Percentiles rank a stretch among this genome's conserved stretches.
phyloP scores from a whole-genome alignment of 257 asterid species.

The Nicotiana tomentosiformis region DNA sequence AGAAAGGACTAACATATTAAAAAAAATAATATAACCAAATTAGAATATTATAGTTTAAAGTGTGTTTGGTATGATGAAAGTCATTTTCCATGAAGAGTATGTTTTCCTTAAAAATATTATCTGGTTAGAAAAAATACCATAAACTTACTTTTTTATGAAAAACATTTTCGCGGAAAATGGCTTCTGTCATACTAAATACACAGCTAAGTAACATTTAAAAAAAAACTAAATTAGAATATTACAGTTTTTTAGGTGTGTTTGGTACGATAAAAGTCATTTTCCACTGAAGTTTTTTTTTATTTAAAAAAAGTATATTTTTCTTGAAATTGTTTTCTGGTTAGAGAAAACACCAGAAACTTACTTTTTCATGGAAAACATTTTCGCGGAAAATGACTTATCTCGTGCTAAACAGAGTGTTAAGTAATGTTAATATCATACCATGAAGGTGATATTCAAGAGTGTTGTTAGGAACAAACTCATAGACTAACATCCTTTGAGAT shows the following conservation, averaged over 20 bases:
- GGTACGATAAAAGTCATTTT: background rate
- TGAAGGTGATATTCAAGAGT: constrained; percentile 7
- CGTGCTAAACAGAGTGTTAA: background rate
- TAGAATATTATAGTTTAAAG: background rate
- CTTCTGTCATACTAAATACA: background rate
- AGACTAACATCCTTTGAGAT: background rate
- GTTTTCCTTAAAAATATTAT: too few relatives aligned
- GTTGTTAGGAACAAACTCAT: background rate
- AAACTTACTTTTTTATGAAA: background rate
- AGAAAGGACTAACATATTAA: background rate
- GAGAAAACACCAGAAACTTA: too few relatives aligned
- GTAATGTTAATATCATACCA: background rate
- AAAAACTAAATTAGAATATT: background rate
- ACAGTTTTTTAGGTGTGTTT: background rate
- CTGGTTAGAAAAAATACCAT: too few relatives aligned
- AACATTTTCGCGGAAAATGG: background rate
- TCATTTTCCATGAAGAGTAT: too few relatives aligned
- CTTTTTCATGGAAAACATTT: background rate
- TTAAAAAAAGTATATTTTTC: too few relatives aligned
- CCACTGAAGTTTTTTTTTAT: too few relatives aligned
- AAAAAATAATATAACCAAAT: background rate
- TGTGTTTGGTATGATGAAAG: background rate
- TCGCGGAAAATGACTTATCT: background rate
- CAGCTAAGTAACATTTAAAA: background rate
- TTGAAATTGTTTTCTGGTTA: too few relatives aligned